phyloP scores from a whole-genome alignment of 305 asterid genomes.

The Ilex paraguariensis region DNA sequence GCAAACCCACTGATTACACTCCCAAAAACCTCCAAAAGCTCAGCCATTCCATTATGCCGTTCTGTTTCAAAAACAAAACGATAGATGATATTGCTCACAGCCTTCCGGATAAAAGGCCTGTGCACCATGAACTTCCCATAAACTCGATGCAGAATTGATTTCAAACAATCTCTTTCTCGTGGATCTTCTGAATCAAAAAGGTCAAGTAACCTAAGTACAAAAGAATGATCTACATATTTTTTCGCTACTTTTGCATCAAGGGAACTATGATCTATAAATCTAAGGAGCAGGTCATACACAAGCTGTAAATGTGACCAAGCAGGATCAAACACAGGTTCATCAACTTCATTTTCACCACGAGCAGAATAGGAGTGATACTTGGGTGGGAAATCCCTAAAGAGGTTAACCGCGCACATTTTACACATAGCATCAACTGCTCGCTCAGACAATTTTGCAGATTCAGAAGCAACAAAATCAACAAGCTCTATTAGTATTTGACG shows the following conservation, averaged over 20 bases:
- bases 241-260: conserved; percentile 38
- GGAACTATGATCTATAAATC: conserved; percentile 21
- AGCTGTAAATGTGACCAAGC: conserved; percentile 49
- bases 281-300: conserved; percentile 35
- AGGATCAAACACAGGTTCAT: conserved; percentile 41
- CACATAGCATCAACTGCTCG: conserved; percentile 38
- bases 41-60: conserved; percentile 39
- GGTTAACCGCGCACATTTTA: conserved; percentile 36
- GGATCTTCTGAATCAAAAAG: conserved; percentile 44
- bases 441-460: conserved; percentile 33
- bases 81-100: conserved; percentile 35
- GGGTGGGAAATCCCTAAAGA: conserved; percentile 43
- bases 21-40: conserved; percentile 38
- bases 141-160: conserved; percentile 39
- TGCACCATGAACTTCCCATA: conserved; percentile 47
- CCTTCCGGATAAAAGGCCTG: conserved; percentile 39
- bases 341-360: conserved; percentile 39
- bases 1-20: conserved; percentile 47
- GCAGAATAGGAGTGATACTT: conserved; percentile 21
- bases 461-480: conserved; percentile 35
- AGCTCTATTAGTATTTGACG: conserved; percentile 36
- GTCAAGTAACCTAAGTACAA: conserved; percentile 28
- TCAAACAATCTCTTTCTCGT: conserved; percentile 38
- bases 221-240: conserved; percentile 31
- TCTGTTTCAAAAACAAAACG: conserved; percentile 37